phyloP scores from a whole-genome alignment of 495 filamentous ascomycete species.

The Talaromyces nanjingensis region DNA sequence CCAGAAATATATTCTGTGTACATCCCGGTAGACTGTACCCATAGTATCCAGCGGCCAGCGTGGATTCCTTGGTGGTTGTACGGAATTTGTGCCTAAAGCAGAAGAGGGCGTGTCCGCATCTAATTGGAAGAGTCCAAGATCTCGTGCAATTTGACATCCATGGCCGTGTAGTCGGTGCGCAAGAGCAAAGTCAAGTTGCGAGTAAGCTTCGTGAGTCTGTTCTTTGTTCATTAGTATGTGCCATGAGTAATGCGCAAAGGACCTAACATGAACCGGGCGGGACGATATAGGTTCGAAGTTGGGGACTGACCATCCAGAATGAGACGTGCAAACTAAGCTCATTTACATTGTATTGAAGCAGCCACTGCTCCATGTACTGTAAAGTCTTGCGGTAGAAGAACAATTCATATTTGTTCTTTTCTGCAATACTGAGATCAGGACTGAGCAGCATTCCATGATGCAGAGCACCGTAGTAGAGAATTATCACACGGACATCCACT shows the following conservation, averaged over 20 bases:
- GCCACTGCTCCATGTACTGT: background rate
- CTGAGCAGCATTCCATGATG: background rate
- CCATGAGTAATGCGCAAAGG: background rate
- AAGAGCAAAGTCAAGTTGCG: background rate
- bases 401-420: background rate
- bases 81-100: background rate
- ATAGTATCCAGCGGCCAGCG: background rate
- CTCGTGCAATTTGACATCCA: background rate
- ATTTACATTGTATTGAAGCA: background rate
- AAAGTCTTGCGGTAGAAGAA: background rate
- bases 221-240: background rate
- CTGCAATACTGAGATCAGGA: background rate
- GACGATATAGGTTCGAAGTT: background rate
- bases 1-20: background rate
- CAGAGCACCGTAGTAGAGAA: background rate
- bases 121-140: background rate
- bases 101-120: background rate
- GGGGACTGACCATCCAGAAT: background rate
- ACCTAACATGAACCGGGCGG: background rate
- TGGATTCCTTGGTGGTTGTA: background rate
- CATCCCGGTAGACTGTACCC: background rate
- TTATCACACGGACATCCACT: background rate
- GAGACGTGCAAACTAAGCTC: background rate
- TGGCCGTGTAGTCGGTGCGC: background rate
- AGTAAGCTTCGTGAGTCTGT: background rate